A percentile compares a stretch with the other conserved stretches of the same genome.
Evolutionary conservation across 257 asterid species (phyloP).

Genomic region (Nicotiana knightiana): DNA sequence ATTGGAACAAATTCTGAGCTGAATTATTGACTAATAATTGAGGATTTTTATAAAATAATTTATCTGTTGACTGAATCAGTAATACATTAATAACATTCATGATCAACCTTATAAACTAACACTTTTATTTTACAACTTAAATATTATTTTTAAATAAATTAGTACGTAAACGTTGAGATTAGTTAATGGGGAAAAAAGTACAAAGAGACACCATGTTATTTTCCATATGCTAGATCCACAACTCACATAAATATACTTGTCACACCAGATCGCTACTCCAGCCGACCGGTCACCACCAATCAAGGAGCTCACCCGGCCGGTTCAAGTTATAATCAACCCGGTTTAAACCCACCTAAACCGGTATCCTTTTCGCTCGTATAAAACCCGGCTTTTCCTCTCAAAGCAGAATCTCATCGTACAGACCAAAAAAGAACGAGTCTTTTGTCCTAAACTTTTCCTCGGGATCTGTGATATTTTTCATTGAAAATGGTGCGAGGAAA

Average conservation of each 20-base stretch:
- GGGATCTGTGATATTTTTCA: neutral
- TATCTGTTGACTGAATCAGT: too few relatives aligned
- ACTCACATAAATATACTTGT: neutral
- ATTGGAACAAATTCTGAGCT: too few relatives aligned
- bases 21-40: too few relatives aligned
- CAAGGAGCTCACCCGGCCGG: neutral
- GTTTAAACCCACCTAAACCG: neutral
- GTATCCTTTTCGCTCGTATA: neutral
- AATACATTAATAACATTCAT: too few relatives aligned
- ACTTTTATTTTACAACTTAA: too few relatives aligned
- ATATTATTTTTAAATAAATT: too few relatives aligned
- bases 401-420: neutral
- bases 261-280: neutral
- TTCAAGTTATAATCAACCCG: neutral
- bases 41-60: too few relatives aligned
- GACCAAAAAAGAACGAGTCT: neutral
- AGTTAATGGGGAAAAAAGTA: too few relatives aligned
- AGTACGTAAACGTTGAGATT: too few relatives aligned
- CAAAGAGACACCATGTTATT: neutral
- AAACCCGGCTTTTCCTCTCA: neutral
- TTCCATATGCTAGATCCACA: neutral
- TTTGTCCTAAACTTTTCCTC: neutral
- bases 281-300: too few relatives aligned
- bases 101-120: too few relatives aligned
- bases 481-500: slow-evolving; percentile 39